Conservation (phyloP, 2,329 filamentous ascomycete genomes). For the Botryotinia convoluta region DNA sequence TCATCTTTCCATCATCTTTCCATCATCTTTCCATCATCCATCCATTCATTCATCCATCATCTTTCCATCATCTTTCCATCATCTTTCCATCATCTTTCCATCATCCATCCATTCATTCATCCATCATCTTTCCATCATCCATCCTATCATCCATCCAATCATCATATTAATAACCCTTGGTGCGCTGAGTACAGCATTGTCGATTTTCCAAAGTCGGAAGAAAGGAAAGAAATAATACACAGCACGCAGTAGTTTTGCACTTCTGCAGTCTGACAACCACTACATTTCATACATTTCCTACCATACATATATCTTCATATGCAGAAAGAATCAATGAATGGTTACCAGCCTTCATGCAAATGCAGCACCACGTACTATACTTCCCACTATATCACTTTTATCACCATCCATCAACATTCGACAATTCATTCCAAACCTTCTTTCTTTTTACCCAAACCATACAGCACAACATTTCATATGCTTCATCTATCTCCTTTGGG, state of each 20-base stretch:
- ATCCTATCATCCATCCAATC: neutral
- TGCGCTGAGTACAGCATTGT: conserved; percentile 3
- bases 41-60: neutral
- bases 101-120: neutral
- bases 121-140: neutral
- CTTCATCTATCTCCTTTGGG: neutral
- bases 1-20: too few species aligned
- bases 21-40: too few species aligned
- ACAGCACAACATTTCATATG: conserved; percentile 10
- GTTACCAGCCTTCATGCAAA: neutral
- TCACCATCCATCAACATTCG: conserved; percentile 3
- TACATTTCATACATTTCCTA: neutral
- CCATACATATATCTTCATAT: neutral
- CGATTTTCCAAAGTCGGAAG: conserved; percentile 14
- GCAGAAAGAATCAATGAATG: neutral
- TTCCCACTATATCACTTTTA: neutral
- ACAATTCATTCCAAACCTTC: neutral
- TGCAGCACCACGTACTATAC: neutral
- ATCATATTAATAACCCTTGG: neutral
- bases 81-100: too few species aligned
- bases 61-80: neutral
- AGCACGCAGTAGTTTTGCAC: conserved; percentile 6
- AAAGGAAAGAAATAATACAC: conserved; percentile 18
- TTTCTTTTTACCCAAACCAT: neutral
- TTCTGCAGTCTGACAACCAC: conserved; percentile 17